Percentiles rank a stretch among this genome's conserved stretches.
These are phyloP conservation scores for Phlegmacium glaucopus DNA, from an alignment of 768 basidiomycete species.

Conservation along the genomic window DNA sequence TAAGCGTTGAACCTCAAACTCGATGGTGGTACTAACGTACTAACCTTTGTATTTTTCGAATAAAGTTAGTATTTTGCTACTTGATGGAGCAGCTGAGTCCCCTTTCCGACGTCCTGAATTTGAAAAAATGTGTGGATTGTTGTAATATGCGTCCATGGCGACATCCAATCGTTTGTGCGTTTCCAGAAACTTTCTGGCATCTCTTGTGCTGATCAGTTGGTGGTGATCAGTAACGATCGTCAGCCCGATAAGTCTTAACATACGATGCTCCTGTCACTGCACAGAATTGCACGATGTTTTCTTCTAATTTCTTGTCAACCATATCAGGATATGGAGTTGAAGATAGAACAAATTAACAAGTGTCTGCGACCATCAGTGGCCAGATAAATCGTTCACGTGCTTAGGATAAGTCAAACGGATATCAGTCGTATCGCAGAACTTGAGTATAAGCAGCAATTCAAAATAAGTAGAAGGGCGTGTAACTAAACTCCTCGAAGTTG, in stretches of 20 bases:
- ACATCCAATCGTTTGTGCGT: conserved; percentile 66
- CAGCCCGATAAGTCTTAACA: conserved; percentile 25
- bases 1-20: not conserved
- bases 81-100: conserved; percentile 35
- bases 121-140: conserved; percentile 41
- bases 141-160: conserved; percentile 74
- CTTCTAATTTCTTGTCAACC: conserved; percentile 46
- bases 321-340: conserved; percentile 14
- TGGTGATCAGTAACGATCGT: conserved; percentile 26
- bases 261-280: conserved; percentile 69
- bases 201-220: conserved; percentile 38
- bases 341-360: not conserved
- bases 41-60: conserved; percentile 73
- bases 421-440: too few species aligned
- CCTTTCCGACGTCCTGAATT: conserved; percentile 18
- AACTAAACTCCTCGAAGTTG: too few species aligned
- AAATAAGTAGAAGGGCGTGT: too few species aligned
- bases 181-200: conserved; percentile 68
- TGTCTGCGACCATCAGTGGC: not conserved
- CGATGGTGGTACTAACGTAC: not conserved
- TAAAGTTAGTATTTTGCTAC: conserved; percentile 50
- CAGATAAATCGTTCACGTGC: not conserved
- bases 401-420: not conserved
- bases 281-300: conserved; percentile 55
- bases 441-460: too few species aligned